Conservation (phyloP, 805 yeast species). For the Candida berthetii region DNA sequence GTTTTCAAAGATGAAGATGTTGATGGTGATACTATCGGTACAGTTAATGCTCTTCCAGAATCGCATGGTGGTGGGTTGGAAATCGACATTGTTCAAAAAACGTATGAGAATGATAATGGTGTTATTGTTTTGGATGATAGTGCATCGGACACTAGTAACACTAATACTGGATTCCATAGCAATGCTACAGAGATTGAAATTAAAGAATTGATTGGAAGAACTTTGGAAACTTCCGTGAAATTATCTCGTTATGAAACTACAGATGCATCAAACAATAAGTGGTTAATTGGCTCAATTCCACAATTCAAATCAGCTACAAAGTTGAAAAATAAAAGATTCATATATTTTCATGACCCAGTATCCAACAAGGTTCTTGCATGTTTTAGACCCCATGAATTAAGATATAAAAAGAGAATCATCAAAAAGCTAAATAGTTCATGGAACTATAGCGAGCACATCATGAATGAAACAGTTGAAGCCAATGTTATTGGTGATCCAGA, state of each 20-base stretch:
- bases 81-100: slow-evolving; percentile 7
- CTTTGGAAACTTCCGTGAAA: slow-evolving; percentile 3
- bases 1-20: slow-evolving; percentile 16
- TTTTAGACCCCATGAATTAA: slow-evolving; percentile 22
- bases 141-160: too few species aligned
- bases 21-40: slow-evolving; percentile 9
- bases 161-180: neutral
- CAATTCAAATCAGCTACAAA: slow-evolving; percentile 22
- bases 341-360: slow-evolving; percentile 19
- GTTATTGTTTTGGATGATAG: neutral
- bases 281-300: slow-evolving; percentile 42
- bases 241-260: slow-evolving; percentile 24
- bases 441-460: slow-evolving; percentile 3
- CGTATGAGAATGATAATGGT: slow-evolving; percentile 9
- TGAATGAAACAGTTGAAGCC: slow-evolving; percentile 1
- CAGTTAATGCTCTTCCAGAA: slow-evolving; percentile 7
- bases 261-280: slow-evolving; percentile 21
- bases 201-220: slow-evolving; percentile 1
- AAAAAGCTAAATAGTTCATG: slow-evolving; percentile 24
- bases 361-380: slow-evolving; percentile 29
- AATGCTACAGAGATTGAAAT: slow-evolving; percentile 4
- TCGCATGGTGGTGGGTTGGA: slow-evolving; percentile 6
- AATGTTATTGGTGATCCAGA: neutral
- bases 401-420: slow-evolving; percentile 32
- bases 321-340: slow-evolving; percentile 20